Percentiles rank a stretch among this genome's conserved stretches.
Evolutionary conservation across 2,329 filamentous ascomycete genomes (phyloP).

Genomic region (Pestalotiopsis fici): DNA sequence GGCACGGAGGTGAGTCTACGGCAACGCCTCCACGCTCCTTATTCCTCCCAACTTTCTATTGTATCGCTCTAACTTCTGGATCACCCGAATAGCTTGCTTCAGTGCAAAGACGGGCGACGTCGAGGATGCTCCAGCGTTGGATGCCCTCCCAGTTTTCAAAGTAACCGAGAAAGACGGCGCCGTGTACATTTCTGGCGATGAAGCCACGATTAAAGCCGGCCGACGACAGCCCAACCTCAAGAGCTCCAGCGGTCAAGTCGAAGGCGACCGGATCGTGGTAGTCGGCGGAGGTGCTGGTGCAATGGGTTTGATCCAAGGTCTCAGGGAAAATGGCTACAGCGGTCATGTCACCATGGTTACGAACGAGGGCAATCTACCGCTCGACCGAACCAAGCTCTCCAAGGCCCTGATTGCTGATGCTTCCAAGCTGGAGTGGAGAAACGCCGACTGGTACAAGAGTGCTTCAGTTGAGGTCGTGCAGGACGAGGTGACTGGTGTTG

Average conservation of each 20-base stretch:
- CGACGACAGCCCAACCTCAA: slow-evolving; percentile 74
- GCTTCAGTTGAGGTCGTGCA: slow-evolving; percentile 59
- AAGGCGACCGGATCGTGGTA: slow-evolving; percentile 73
- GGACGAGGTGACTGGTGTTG: slow-evolving; percentile 70
- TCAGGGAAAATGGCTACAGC: slow-evolving; percentile 79
- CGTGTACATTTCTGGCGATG: slow-evolving; percentile 82
- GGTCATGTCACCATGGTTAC: slow-evolving; percentile 83
- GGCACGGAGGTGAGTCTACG: slow-evolving; percentile 78
- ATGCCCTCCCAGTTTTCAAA: slow-evolving; percentile 82
- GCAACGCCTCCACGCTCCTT: not conserved
- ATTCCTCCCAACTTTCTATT: not conserved
- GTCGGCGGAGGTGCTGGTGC: slow-evolving; percentile 87
- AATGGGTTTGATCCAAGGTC: slow-evolving; percentile 77
- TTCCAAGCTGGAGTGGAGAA: slow-evolving; percentile 75
- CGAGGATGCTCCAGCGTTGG: slow-evolving; percentile 89
- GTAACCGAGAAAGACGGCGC: slow-evolving; percentile 78
- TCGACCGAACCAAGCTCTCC: slow-evolving; percentile 93
- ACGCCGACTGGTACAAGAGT: slow-evolving; percentile 74
- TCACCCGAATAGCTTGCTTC: slow-evolving; percentile 73
- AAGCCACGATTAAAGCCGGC: slow-evolving; percentile 75
- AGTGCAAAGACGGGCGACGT: slow-evolving; percentile 87
- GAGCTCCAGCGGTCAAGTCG: slow-evolving; percentile 49
- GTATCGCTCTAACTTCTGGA: not conserved
- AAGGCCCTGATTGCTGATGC: slow-evolving; percentile 86
- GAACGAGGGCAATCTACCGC: slow-evolving; percentile 81